Percentiles rank a stretch among this genome's conserved stretches.
Conservation (phyloP, 768 basidiomycete species). For the Nevesoporus exiguus region DNA sequence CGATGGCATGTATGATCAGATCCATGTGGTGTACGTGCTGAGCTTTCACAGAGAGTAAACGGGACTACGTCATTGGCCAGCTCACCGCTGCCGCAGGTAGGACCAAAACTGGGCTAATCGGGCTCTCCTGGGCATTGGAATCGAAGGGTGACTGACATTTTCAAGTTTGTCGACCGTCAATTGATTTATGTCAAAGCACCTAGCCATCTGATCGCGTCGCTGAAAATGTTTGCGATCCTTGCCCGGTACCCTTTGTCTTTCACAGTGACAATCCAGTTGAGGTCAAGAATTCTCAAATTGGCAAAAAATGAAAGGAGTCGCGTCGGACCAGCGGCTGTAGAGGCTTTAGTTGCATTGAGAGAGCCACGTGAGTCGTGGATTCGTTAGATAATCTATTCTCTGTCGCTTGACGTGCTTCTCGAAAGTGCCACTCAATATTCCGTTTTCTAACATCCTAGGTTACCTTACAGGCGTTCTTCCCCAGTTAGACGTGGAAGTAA, state of each 20-base stretch:
- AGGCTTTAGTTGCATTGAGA: neutral
- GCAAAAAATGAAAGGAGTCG: neutral
- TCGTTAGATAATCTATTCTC: neutral
- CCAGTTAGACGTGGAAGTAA: neutral
- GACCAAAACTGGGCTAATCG: neutral
- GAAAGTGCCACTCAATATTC: neutral
- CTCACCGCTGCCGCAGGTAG: too few species aligned
- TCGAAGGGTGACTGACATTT: neutral
- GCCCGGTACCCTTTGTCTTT: too few species aligned
- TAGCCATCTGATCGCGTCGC: neutral
- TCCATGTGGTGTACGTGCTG: too few species aligned
- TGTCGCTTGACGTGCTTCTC: neutral
- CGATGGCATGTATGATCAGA: neutral
- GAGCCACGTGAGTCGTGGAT: neutral
- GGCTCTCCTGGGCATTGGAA: neutral
- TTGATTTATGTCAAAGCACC: too few species aligned
- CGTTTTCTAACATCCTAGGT: neutral
- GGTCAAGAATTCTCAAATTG: neutral
- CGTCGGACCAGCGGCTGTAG: neutral
- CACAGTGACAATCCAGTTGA: neutral
- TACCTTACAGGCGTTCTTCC: neutral
- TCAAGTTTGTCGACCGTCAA: too few species aligned
- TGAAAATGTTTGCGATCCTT: neutral
- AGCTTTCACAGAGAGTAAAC: too few species aligned
- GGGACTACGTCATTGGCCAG: too few species aligned